Percentiles rank a stretch among this genome's conserved stretches.
Evolutionary conservation across 176 grass and related monocot genomes (phyloP).

Genomic region (Bromus sterilis): DNA sequence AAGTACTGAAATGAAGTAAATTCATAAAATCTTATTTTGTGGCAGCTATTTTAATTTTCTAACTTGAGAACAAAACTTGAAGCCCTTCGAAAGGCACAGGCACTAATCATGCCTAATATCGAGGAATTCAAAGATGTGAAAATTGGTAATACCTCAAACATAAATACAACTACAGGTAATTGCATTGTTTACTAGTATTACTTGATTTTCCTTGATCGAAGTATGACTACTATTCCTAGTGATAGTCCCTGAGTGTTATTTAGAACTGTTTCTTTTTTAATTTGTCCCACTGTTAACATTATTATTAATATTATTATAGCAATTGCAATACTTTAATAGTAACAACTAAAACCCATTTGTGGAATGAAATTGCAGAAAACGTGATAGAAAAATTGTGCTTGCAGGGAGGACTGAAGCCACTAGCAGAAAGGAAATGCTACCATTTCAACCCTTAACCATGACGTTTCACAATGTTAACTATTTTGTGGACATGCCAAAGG

Average conservation of each 20-base stretch:
- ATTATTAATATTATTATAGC: not conserved
- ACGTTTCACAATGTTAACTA: conserved; percentile 68
- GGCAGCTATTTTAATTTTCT: not conserved
- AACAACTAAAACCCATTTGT: not conserved
- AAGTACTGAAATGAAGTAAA: conserved; percentile 25
- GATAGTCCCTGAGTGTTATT: not conserved
- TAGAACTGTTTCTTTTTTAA: not conserved
- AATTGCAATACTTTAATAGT: not conserved
- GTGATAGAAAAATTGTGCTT: not conserved
- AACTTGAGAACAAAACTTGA: not conserved
- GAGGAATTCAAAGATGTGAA: not conserved
- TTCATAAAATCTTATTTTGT: not conserved
- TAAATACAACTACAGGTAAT: conserved; percentile 28
- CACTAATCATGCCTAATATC: conserved; percentile 9
- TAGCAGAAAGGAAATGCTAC: conserved; percentile 45
- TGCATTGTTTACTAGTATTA: not conserved
- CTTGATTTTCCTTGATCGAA: not conserved
- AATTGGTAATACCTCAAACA: not conserved
- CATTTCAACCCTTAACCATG: conserved; percentile 64
- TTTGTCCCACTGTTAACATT: too few species aligned
- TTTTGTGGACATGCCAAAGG: conserved; percentile 66
- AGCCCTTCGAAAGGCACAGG: conserved; percentile 56
- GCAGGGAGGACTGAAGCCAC: not conserved
- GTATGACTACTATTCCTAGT: not conserved
- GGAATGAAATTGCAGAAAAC: not conserved